phyloP scores from a whole-genome alignment of 805 yeast species.

The Metschnikowia kofuensis region DNA sequence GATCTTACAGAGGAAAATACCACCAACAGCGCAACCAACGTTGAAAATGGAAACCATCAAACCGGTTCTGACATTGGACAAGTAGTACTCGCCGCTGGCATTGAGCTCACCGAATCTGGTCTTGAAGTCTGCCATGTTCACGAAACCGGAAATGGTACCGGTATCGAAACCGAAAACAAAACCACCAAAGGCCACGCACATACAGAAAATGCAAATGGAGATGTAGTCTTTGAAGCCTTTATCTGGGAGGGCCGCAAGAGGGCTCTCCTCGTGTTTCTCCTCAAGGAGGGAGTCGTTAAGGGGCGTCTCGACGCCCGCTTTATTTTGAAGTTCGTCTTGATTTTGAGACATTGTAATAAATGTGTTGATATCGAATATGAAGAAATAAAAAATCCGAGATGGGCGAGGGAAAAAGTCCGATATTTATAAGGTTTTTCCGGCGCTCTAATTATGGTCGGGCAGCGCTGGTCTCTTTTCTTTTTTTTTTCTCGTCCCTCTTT shows the following conservation, averaged over 20 bases:
- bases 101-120: constrained; percentile 48
- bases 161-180: constrained; percentile 78
- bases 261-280: constrained; percentile 15
- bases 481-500: not conserved
- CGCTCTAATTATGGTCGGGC: constrained; percentile 2
- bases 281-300: constrained; percentile 24
- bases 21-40: constrained; percentile 73
- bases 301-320: constrained; percentile 35
- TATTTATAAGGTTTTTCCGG: constrained; percentile 10
- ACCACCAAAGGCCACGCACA: constrained; percentile 69
- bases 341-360: constrained; percentile 19
- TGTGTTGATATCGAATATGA: not conserved
- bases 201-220: constrained; percentile 46
- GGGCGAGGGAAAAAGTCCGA: not conserved
- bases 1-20: constrained; percentile 52
- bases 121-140: constrained; percentile 56
- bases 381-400: constrained; percentile 1
- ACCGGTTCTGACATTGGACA: constrained; percentile 50
- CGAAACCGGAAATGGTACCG: constrained; percentile 73
- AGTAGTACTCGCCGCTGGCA: constrained; percentile 37
- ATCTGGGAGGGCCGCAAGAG: constrained; percentile 24
- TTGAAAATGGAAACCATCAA: constrained; percentile 57
- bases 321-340: constrained; percentile 17
- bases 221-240: constrained; percentile 35
- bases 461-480: constrained; percentile 1